Percentiles rank a stretch among this genome's conserved stretches.
phyloP scores from a whole-genome alignment of 2,329 filamentous ascomycete genomes.

The Phialemonium atrogriseum region DNA sequence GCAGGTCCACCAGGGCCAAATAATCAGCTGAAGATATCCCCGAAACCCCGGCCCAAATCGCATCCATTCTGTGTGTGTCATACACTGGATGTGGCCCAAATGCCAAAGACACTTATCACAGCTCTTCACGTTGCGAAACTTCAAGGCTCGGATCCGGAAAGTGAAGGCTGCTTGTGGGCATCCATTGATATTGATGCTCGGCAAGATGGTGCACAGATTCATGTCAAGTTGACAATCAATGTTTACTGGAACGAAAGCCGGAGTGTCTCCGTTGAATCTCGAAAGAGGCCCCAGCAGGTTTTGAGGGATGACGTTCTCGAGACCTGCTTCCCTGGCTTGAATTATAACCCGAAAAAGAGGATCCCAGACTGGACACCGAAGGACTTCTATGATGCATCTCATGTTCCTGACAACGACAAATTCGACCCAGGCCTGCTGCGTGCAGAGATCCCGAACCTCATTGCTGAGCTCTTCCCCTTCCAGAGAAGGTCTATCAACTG shows the following conservation, averaged over 20 bases:
- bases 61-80: no score
- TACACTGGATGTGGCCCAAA: neutral
- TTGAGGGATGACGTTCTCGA: constrained; percentile 13
- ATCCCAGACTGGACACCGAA: constrained; percentile 32
- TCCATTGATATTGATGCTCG: constrained; percentile 7
- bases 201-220: constrained; percentile 1
- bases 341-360: neutral
- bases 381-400: constrained; percentile 62
- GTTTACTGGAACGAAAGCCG: constrained; percentile 20
- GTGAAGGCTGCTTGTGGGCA: constrained; percentile 14
- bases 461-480: constrained; percentile 58
- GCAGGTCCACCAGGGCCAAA: no score
- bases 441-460: constrained; percentile 34
- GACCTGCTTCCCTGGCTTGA: constrained; percentile 10
- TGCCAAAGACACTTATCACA: constrained; percentile 3
- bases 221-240: constrained; percentile 10
- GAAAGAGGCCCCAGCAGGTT: constrained; percentile 8
- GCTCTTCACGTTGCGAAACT: constrained; percentile 8
- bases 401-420: constrained; percentile 42
- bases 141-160: constrained; percentile 7
- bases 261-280: constrained; percentile 9
- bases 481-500: constrained; percentile 64
- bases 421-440: constrained; percentile 25
- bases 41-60: no score
- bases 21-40: no score